Conservation (phyloP, 345 rosid species). For the Salix caprea region DNA sequence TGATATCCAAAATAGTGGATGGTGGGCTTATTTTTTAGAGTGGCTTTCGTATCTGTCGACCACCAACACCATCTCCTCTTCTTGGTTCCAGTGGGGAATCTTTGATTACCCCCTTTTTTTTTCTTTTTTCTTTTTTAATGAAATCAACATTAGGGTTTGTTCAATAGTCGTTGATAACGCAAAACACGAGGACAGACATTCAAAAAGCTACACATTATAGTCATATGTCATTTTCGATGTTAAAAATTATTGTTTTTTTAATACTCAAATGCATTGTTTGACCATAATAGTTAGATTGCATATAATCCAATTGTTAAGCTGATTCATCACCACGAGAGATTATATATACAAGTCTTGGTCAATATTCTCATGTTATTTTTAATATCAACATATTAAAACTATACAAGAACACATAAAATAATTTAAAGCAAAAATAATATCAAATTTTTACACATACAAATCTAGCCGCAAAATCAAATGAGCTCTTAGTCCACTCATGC, state of each 20-base stretch:
- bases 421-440: too few relatives aligned
- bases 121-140: too few relatives aligned
- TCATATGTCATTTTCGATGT: not conserved
- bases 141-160: too few relatives aligned
- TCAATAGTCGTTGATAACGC: not conserved
- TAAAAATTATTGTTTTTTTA: not conserved
- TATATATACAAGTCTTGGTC: not conserved
- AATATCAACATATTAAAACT: too few relatives aligned
- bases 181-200: too few relatives aligned
- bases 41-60: too few relatives aligned
- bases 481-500: not conserved
- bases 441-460: too few relatives aligned
- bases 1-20: too few relatives aligned
- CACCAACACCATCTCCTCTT: too few relatives aligned
- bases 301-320: not conserved
- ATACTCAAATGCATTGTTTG: not conserved
- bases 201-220: not conserved
- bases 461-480: too few relatives aligned
- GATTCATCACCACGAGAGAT: not conserved
- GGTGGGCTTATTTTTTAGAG: too few relatives aligned
- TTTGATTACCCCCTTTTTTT: not conserved
- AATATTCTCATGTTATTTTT: not conserved
- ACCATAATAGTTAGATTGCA: not conserved
- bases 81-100: not conserved
- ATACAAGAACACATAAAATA: too few relatives aligned